These are phyloP conservation scores for Globisporangium orthogonon DNA, from an alignment of 352 stramenopile species.

Conservation along the genomic window DNA sequence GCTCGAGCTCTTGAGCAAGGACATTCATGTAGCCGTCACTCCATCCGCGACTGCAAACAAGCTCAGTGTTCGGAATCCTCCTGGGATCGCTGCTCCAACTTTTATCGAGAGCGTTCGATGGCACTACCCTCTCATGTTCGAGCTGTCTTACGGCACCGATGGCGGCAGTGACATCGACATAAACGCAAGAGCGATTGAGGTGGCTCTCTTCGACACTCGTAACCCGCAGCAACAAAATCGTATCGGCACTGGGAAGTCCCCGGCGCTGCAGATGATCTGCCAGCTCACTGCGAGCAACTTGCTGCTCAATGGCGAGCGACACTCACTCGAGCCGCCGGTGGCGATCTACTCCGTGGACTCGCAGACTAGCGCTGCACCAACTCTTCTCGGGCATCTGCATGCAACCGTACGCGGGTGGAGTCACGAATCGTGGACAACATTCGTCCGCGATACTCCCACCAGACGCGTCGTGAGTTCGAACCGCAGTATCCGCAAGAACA, in stretches of 20 bases:
- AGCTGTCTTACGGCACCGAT: not conserved
- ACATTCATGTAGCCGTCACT: slow-evolving; percentile 8
- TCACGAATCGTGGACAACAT: slow-evolving; percentile 29
- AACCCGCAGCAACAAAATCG: slow-evolving; percentile 8
- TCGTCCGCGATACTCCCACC: slow-evolving; percentile 20
- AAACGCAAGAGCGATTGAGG: slow-evolving; percentile 6
- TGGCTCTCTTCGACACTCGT: slow-evolving; percentile 23
- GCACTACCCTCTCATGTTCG: slow-evolving; percentile 24
- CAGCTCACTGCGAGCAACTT: not conserved
- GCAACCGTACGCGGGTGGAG: slow-evolving; percentile 42
- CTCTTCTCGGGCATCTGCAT: slow-evolving; percentile 20
- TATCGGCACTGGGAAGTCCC: slow-evolving; percentile 18
- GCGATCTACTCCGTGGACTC: slow-evolving; percentile 3
- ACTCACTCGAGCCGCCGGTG: slow-evolving; percentile 2
- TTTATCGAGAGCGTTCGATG: slow-evolving; percentile 15
- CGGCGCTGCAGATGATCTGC: slow-evolving; percentile 5
- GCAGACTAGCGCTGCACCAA: not conserved
- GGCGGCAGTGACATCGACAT: too few relatives aligned
- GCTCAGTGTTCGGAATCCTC: not conserved
- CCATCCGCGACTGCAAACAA: slow-evolving; percentile 4
- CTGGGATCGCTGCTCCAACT: slow-evolving; percentile 1
- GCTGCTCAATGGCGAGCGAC: not conserved
- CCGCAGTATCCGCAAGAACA: slow-evolving; percentile 22
- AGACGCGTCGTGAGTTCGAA: slow-evolving; percentile 71
- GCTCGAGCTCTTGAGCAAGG: not conserved